Percentiles rank a stretch among this genome's conserved stretches.
Evolutionary conservation across 805 yeast genomes (phyloP).

Genomic region (Yamadazyma scolyti): DNA sequence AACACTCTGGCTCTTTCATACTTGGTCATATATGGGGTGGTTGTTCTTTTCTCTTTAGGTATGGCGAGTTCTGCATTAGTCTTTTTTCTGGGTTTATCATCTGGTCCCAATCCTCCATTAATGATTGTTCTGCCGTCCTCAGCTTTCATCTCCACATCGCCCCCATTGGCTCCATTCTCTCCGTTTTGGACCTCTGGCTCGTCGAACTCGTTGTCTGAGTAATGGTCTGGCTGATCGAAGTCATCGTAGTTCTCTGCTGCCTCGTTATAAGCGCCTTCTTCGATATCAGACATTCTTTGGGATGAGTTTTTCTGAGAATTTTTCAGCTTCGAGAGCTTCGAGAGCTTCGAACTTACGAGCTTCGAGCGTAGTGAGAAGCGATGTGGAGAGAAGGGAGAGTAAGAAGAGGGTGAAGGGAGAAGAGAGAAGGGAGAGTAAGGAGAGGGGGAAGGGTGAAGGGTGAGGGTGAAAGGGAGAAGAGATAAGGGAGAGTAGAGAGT

Average conservation of each 20-base stretch:
- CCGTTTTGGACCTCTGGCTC: conserved; percentile 29
- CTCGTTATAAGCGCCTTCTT: conserved; percentile 58
- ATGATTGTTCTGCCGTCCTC: conserved; percentile 72
- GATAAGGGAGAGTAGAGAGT: too few relatives aligned
- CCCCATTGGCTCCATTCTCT: conserved; percentile 20
- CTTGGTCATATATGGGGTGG: conserved; percentile 99
- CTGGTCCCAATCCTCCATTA: conserved; percentile 65
- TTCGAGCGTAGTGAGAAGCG: background rate
- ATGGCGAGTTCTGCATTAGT: conserved; percentile 80
- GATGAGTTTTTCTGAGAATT: conserved; percentile 5
- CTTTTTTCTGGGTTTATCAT: conserved; percentile 52
- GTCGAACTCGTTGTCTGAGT: conserved; percentile 65
- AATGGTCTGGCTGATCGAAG: conserved; percentile 76
- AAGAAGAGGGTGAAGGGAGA: too few relatives aligned
- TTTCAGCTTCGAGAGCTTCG: conserved; percentile 1
- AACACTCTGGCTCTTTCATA: conserved; percentile 96
- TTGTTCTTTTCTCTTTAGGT: conserved; percentile 81
- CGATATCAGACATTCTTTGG: conserved; percentile 37
- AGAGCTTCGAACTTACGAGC: too few relatives aligned
- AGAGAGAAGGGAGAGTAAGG: too few relatives aligned
- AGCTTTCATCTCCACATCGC: conserved; percentile 46
- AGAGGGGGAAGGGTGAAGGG: too few relatives aligned
- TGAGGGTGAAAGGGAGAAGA: too few relatives aligned
- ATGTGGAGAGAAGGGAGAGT: conserved; percentile 1
- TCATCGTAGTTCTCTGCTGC: conserved; percentile 70